Conservation (phyloP, 805 yeast genomes). For the Yarrowia sp. region DNA sequence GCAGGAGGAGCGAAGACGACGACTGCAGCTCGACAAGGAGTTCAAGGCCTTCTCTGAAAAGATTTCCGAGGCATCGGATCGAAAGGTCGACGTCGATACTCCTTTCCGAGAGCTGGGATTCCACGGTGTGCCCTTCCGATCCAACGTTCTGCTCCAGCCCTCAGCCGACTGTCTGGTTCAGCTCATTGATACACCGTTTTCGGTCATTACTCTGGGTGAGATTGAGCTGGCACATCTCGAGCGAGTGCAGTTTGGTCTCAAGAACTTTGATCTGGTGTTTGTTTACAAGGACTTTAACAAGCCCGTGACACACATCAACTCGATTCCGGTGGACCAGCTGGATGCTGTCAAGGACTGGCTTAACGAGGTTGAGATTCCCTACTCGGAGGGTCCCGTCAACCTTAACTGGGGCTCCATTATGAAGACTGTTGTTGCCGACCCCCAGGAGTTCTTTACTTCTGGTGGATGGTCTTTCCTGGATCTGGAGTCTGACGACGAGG, state of each 20-base stretch:
- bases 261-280: constrained; percentile 95
- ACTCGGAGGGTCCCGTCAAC: constrained; percentile 90
- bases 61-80: constrained; percentile 83
- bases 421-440: constrained; percentile 90
- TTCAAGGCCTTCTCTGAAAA: constrained; percentile 85
- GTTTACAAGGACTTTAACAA: constrained; percentile 85
- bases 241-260: constrained; percentile 94
- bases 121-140: constrained; percentile 94
- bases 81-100: constrained; percentile 80
- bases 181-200: constrained; percentile 89
- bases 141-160: constrained; percentile 93
- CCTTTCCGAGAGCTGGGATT: constrained; percentile 96
- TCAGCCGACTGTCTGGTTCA: constrained; percentile 95
- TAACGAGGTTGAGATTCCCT: constrained; percentile 95
- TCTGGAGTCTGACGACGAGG: constrained; percentile 79
- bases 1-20: constrained; percentile 94
- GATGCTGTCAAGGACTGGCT: constrained; percentile 96
- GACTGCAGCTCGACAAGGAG: constrained; percentile 86
- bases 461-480: constrained; percentile 97
- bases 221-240: constrained; percentile 93
- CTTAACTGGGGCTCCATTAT: constrained; percentile 93
- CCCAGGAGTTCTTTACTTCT: constrained; percentile 86
- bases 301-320: constrained; percentile 88
- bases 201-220: constrained; percentile 86
- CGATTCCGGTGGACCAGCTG: constrained; percentile 86